Evolutionary conservation across 1,284 basidiomycete genomes (phyloP).

Genomic region (Melanopsichium pennsylvanicum): DNA sequence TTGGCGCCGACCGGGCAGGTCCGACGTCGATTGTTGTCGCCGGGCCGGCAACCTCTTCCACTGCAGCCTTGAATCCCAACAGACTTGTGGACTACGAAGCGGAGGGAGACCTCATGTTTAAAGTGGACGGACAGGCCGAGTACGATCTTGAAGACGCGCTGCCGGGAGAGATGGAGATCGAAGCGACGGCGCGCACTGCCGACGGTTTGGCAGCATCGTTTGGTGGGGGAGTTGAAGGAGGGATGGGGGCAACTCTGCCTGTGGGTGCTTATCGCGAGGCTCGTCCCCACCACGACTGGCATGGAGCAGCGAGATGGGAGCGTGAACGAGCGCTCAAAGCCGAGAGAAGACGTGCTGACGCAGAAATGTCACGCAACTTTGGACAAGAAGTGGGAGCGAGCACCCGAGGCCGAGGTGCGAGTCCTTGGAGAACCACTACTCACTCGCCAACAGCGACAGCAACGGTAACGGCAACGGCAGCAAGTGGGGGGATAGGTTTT

Average conservation of each 20-base stretch:
- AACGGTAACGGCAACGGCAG: background rate
- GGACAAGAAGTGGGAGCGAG: constrained; percentile 44
- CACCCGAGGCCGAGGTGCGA: constrained; percentile 37
- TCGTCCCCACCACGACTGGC: constrained; percentile 31
- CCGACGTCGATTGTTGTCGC: too few species aligned
- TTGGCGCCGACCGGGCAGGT: background rate
- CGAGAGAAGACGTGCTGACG: constrained; percentile 41
- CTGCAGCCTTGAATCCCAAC: too few species aligned
- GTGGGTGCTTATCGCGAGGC: constrained; percentile 31
- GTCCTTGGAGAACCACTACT: constrained; percentile 32
- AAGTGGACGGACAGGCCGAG: constrained; percentile 22
- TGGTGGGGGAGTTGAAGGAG: constrained; percentile 24
- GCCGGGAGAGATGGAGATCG: constrained; percentile 49
- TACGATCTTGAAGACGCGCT: constrained; percentile 46
- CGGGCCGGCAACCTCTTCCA: too few species aligned
- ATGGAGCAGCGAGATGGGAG: constrained; percentile 25
- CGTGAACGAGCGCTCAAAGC: constrained; percentile 33
- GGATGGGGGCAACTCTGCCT: constrained; percentile 32
- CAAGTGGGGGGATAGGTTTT: background rate
- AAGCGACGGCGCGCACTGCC: background rate
- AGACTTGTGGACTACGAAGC: constrained; percentile 19
- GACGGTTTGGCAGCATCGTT: background rate
- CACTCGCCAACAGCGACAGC: background rate
- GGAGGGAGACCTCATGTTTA: constrained; percentile 43
- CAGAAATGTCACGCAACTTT: constrained; percentile 50